These are phyloP conservation scores for Epichloe uncinata DNA, from an alignment of 2,329 filamentous ascomycete species.

Conservation along the genomic window DNA sequence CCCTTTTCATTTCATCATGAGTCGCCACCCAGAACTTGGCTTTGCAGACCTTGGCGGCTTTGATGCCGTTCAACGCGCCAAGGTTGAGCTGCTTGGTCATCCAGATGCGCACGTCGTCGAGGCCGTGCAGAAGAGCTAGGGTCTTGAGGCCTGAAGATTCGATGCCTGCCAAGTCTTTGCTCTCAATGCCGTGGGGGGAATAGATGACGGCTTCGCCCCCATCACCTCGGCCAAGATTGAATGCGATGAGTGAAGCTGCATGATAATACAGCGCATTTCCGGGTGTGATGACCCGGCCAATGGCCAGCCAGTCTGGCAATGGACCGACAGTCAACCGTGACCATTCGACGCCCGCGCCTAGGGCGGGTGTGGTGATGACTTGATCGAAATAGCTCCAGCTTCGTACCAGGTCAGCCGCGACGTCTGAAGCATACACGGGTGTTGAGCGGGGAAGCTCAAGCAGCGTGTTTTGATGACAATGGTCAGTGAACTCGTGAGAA, in stretches of 20 bases:
- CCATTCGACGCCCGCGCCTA: conserved; percentile 18
- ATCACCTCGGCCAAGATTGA: conserved; percentile 17
- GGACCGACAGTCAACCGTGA: conserved; percentile 11
- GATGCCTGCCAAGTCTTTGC: conserved; percentile 30
- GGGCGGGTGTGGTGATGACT: conserved; percentile 36
- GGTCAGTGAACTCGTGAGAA: conserved; percentile 56
- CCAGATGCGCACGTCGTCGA: conserved; percentile 43
- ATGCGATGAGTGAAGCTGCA: conserved; percentile 45
- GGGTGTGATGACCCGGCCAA: conserved; percentile 40
- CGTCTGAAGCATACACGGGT: conserved; percentile 45
- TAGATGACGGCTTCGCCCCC: conserved; percentile 45
- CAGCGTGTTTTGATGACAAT: conserved; percentile 50
- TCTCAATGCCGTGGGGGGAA: conserved; percentile 45
- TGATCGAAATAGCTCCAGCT: conserved; percentile 46
- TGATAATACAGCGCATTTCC: conserved; percentile 47
- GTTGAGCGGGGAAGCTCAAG: conserved; percentile 35
- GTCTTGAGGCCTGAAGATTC: conserved; percentile 29
- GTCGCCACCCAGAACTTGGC: conserved; percentile 54
- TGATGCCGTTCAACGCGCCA: conserved; percentile 47
- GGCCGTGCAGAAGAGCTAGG: conserved; percentile 48
- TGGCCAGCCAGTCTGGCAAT: conserved; percentile 47
- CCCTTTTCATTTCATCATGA: conserved; percentile 50
- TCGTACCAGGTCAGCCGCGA: conserved; percentile 42
- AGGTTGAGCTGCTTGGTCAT: conserved; percentile 46
- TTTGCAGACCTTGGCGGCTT: conserved; percentile 36